These are phyloP conservation scores for Trifolium fragiferum DNA, from an alignment of 306 rosid species.

Conservation along the genomic window DNA sequence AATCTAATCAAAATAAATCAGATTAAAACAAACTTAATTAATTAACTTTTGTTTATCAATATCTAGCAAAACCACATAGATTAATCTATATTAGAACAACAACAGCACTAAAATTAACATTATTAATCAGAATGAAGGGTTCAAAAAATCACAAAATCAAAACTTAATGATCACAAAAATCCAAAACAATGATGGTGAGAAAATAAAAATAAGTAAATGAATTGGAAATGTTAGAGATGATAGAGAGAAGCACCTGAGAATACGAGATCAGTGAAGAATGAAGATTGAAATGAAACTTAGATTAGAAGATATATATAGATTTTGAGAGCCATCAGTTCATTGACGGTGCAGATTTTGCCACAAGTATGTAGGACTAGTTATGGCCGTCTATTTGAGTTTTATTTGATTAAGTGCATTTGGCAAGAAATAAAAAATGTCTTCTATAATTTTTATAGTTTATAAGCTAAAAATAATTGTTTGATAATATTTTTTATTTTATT, in stretches of 20 bases:
- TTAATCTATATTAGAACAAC: background rate
- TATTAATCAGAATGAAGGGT: conserved; percentile 11
- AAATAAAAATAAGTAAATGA: background rate
- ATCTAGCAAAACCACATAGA: background rate
- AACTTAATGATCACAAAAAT: conserved; percentile 11
- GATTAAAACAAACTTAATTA: background rate
- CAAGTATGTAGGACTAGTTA: background rate
- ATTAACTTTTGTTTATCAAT: background rate
- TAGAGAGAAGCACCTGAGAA: conserved; percentile 35
- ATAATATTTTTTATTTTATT: too few relatives aligned
- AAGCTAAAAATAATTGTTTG: too few relatives aligned
- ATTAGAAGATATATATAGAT: background rate
- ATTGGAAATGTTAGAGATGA: background rate
- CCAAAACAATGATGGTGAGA: background rate
- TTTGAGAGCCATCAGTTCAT: conserved; percentile 24
- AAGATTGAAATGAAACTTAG: background rate
- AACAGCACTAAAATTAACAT: background rate
- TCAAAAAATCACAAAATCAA: conserved; percentile 13
- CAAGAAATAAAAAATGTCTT: too few relatives aligned
- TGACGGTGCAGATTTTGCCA: conserved; percentile 6
- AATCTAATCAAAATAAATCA: conserved; percentile 26
- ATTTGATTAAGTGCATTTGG: too few relatives aligned
- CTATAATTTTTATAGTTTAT: too few relatives aligned
- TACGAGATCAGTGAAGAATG: background rate
- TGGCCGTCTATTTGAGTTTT: conserved; percentile 15